Base-by-base conservation (phyloP, 352 stramenopile species). In the Saprolegnia diclina region DNA sequence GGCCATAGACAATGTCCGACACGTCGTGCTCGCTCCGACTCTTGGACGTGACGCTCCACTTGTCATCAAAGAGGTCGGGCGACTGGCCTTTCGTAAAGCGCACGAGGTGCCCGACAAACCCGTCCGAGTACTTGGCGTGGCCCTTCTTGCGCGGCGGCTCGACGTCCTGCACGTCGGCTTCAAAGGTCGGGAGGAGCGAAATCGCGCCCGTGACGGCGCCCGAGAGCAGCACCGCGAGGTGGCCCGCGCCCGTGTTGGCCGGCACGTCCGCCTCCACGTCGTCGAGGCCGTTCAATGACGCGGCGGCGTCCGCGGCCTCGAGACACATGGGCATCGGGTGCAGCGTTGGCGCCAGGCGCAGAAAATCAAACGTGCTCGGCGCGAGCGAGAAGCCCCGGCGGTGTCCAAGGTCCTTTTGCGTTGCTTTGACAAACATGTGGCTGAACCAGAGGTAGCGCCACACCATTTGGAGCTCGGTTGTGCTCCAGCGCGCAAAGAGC, bases 371-470 rank as follows among this genome's bases (percentile, higher is more conserved):
- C 18, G 50, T 54, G 6, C 21, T 29, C 4, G 50, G 57, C 42
- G 57, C 48, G 19, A 66, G 50, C 22, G 57, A 53, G 35, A 55
- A 66, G 2, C 57, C 57, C 37, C 57, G 57, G 19, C 57, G 57
- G 26, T 66, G 57, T 13, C 57, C 57, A 13, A 42, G 53, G 19
- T 69, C 63, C 18, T 52, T 44, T 2, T 26, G 46, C 63, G 53
- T 69, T 6, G 29, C 61, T 16, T 62, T 59, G 63, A 76, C 89
- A 67, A 92, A 90, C 35, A 92, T 71, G 35, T 84, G 82, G n/a
- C 79, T 73, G 21, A 94, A 56, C 82, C 84, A 94, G 44, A 94
- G 69, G 65, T 92, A 94, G 13, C 87, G 73, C 87, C 87, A 94
- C 44, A 94, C 83, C 26, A 92, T 76, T 63, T 92, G 90, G 32